phyloP scores from a whole-genome alignment of 352 stramenopile species.

The Globisporangium paddicum region DNA sequence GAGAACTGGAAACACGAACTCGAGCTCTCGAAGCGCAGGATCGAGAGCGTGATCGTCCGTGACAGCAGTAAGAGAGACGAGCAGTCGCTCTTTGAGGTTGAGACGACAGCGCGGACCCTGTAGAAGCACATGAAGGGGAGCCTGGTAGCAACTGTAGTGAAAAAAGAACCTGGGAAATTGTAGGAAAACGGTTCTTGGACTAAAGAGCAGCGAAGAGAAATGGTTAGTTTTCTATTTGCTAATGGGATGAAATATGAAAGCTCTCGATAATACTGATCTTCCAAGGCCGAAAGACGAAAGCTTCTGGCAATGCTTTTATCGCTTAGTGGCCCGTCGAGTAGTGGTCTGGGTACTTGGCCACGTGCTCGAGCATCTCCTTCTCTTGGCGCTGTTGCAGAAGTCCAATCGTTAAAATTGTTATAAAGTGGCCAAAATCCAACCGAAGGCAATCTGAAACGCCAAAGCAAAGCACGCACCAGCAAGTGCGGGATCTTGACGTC shows the following conservation, averaged over 20 bases:
- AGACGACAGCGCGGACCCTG: conserved; percentile 15
- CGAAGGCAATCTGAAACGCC: neutral
- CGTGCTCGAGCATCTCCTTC: conserved; percentile 85
- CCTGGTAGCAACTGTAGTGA: neutral
- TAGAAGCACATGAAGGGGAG: neutral
- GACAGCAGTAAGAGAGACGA: neutral
- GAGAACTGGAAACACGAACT: conserved; percentile 44
- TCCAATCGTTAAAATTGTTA: neutral
- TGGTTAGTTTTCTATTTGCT: conserved; percentile 6
- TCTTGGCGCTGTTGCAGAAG: conserved; percentile 83
- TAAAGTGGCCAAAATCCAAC: neutral
- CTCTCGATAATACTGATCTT: neutral
- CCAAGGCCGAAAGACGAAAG: neutral
- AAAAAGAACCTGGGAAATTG: neutral
- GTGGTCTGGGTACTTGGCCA: conserved; percentile 92
- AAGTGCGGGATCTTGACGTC: conserved; percentile 92
- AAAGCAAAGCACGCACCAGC: conserved; percentile 35
- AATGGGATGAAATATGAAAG: neutral
- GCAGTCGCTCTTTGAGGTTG: conserved; percentile 13
- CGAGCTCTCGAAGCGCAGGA: conserved; percentile 57
- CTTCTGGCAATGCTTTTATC: neutral
- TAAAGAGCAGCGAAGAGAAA: neutral
- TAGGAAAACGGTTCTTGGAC: neutral
- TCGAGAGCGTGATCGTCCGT: conserved; percentile 28
- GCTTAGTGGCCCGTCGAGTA: conserved; percentile 61